These are phyloP conservation scores for Filobasidium floriforme DNA, from an alignment of 768 basidiomycete genomes.

Conservation along the genomic window DNA sequence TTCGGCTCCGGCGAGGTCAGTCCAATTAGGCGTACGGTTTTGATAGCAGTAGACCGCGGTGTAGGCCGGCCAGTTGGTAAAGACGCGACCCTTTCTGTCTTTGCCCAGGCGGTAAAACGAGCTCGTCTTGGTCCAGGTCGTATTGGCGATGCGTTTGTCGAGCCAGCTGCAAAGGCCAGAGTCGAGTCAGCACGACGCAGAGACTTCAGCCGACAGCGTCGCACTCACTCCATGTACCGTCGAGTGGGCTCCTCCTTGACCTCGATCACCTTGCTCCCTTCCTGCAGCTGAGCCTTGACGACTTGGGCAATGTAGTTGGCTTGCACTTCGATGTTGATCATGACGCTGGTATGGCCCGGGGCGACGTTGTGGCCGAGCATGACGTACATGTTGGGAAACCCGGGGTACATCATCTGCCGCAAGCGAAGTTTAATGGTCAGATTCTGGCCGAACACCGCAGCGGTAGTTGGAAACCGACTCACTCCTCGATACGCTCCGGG, in stretches of 20 bases:
- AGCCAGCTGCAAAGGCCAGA: constrained; percentile 18
- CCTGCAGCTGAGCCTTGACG: constrained; percentile 16
- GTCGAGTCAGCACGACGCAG: constrained; percentile 2
- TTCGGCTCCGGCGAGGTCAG: constrained; percentile 21
- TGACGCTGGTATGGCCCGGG: constrained; percentile 23
- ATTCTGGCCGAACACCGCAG: too few relatives aligned
- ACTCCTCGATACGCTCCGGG: constrained; percentile 23
- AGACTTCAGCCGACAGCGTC: neutral
- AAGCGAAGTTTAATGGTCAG: too few relatives aligned
- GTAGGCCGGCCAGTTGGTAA: constrained; percentile 25
- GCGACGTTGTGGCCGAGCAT: constrained; percentile 26
- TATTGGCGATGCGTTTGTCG: constrained; percentile 16
- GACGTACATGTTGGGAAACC: constrained; percentile 23
- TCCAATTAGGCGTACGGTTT: constrained; percentile 20
- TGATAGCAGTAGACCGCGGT: constrained; percentile 21
- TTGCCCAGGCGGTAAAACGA: constrained; percentile 20
- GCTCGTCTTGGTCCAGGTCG: constrained; percentile 23
- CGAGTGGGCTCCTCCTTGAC: constrained; percentile 25
- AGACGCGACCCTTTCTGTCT: constrained; percentile 20
- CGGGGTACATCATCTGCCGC: constrained; percentile 18
- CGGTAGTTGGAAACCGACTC: neutral
- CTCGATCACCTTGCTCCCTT: constrained; percentile 21
- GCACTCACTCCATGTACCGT: constrained; percentile 21
- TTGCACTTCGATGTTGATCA: constrained; percentile 26
- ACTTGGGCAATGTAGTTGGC: constrained; percentile 26